These are phyloP conservation scores for Pseudogymnoascus sp. DNA, from an alignment of 2,329 filamentous ascomycete genomes.

Conservation along the genomic window DNA sequence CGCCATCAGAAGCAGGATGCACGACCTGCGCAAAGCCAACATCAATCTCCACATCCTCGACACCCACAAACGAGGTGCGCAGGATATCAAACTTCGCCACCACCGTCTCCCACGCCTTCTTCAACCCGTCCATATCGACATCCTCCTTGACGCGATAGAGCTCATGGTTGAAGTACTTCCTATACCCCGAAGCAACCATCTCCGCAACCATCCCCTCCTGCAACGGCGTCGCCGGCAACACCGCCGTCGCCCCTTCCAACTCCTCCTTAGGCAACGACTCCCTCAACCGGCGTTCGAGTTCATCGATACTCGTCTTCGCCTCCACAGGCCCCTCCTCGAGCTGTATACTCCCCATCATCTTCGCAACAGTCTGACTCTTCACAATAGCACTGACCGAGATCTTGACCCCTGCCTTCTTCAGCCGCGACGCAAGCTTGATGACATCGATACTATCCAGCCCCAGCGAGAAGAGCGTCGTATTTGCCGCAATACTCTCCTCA, in stretches of 20 bases:
- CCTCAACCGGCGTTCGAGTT: constrained; percentile 29
- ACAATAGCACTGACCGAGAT: constrained; percentile 72
- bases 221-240: constrained; percentile 71
- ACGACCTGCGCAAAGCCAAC: constrained; percentile 50
- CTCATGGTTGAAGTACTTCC: constrained; percentile 80
- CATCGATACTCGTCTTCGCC: constrained; percentile 14
- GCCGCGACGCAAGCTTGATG: constrained; percentile 70
- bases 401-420: constrained; percentile 52
- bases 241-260: constrained; percentile 37
- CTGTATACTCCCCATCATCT: constrained; percentile 39
- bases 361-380: constrained; percentile 58
- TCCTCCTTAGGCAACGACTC: constrained; percentile 22
- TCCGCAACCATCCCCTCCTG: constrained; percentile 82
- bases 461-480: constrained; percentile 66
- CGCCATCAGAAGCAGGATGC: constrained; percentile 26
- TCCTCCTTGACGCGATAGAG: constrained; percentile 51
- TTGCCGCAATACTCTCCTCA: constrained; percentile 42
- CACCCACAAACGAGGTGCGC: constrained; percentile 61
- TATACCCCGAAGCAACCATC: constrained; percentile 67
- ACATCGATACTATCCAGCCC: constrained; percentile 89
- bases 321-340: not conserved
- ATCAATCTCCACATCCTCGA: constrained; percentile 52
- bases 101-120: constrained; percentile 53
- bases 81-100: constrained; percentile 59
- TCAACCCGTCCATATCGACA: constrained; percentile 49